These are phyloP conservation scores for Macadamia tetraphylla DNA, from an alignment of 164 flowering plant genomes.

Conservation along the genomic window DNA sequence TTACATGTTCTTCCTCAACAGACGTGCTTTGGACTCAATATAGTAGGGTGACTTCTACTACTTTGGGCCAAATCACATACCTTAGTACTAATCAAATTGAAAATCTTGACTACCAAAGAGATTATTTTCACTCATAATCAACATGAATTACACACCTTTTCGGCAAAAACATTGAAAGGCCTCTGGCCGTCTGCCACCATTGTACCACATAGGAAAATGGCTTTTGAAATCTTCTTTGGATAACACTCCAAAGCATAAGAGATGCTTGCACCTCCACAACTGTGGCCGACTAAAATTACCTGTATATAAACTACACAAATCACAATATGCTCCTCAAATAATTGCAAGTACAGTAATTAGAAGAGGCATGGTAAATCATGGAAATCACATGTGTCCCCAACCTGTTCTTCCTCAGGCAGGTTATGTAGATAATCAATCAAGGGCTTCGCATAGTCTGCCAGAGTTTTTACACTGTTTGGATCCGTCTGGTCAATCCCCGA, in stretches of 20 bases:
- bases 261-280: conserved; percentile 88
- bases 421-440: conserved; percentile 56
- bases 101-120: too few species aligned
- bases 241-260: conserved; percentile 84
- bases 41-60: too few species aligned
- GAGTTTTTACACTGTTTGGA: conserved; percentile 45
- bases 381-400: conserved; percentile 7
- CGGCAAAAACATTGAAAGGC: conserved; percentile 90
- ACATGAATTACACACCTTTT: conserved; percentile 49
- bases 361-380: neutral
- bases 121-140: neutral
- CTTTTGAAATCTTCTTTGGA: conserved; percentile 75
- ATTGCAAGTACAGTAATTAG: neutral
- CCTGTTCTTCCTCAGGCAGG: conserved; percentile 84
- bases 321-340: conserved; percentile 2
- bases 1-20: too few species aligned
- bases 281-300: conserved; percentile 96
- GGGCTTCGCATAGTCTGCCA: conserved; percentile 83
- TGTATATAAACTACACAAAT: conserved; percentile 22
- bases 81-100: too few species aligned
- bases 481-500: conserved; percentile 76
- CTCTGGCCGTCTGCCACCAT: conserved; percentile 82
- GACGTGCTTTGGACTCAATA: too few species aligned
- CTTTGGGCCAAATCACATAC: too few species aligned
- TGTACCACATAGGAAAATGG: conserved; percentile 82